phyloP scores from a whole-genome alignment of 73 alveolate species.

The Uronychia setigera region DNA sequence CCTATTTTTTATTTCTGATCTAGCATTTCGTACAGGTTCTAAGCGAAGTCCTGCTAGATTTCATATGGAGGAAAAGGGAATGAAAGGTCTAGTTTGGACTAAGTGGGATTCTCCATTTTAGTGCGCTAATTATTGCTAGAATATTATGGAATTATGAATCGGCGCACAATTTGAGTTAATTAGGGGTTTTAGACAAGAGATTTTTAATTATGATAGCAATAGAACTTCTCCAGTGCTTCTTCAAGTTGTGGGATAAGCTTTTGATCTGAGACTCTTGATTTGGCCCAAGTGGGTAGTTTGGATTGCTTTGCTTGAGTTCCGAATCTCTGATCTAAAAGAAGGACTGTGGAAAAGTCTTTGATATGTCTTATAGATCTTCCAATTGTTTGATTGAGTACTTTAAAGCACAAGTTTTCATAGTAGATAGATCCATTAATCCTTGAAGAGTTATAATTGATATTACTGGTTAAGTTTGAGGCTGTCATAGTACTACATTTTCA shows the following conservation, averaged over 20 bases:
- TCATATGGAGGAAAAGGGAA: not conserved
- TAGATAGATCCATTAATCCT: conserved; percentile 79
- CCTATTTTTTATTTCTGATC: conserved; percentile 21
- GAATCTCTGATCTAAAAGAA: too few relatives aligned
- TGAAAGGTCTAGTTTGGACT: not conserved
- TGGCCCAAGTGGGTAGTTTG: too few relatives aligned
- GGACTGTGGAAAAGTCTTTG: conserved; percentile 90
- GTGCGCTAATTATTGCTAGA: too few relatives aligned
- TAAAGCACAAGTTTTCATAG: conserved; percentile 90
- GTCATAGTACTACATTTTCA: conserved; percentile 76
- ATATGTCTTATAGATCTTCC: conserved; percentile 95
- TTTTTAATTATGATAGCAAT: too few relatives aligned
- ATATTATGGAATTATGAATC: too few relatives aligned
- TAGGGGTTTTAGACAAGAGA: too few relatives aligned
- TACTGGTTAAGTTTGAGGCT: not conserved
- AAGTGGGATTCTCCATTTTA: conserved; percentile 16
- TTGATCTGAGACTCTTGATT: too few relatives aligned
- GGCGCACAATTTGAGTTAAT: too few relatives aligned
- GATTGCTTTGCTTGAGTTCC: too few relatives aligned
- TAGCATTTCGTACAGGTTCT: conserved; percentile 18
- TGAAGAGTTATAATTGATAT: not conserved
- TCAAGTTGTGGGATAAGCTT: too few relatives aligned
- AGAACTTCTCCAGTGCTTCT: too few relatives aligned
- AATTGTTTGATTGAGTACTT: conserved; percentile 86
- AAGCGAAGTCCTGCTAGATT: not conserved